phyloP scores from a whole-genome alignment of 352 stramenopile genomes.

The Globisporangium takayamanum region DNA sequence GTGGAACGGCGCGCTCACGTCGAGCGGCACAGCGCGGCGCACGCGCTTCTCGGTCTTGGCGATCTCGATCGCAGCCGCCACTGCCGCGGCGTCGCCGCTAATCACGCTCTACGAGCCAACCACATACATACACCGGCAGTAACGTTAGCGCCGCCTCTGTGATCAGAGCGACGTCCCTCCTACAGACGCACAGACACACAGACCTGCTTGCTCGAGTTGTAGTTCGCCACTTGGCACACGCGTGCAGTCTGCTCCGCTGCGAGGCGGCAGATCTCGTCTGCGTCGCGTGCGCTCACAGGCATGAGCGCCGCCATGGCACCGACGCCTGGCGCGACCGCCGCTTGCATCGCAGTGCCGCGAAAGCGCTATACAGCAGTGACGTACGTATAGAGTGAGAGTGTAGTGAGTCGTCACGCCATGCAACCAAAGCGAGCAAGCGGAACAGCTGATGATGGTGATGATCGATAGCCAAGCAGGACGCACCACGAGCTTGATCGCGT shows the following conservation, averaged over 20 bases:
- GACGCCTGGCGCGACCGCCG: slow-evolving; percentile 37
- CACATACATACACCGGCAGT: neutral
- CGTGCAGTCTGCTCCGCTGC: slow-evolving; percentile 25
- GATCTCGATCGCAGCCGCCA: slow-evolving; percentile 42
- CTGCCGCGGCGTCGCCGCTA: slow-evolving; percentile 46
- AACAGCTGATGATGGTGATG: neutral
- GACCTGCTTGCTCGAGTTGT: slow-evolving; percentile 85
- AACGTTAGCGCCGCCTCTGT: no score
- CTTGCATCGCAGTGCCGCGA: slow-evolving; percentile 65
- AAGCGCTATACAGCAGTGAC: slow-evolving; percentile 27
- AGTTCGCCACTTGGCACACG: slow-evolving; percentile 81
- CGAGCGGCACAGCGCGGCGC: slow-evolving; percentile 56
- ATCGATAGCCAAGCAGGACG: slow-evolving; percentile 3
- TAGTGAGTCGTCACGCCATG: neutral
- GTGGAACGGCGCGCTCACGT: slow-evolving; percentile 85
- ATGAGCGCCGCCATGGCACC: slow-evolving; percentile 79
- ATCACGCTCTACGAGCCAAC: slow-evolving; percentile 40
- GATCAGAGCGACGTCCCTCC: neutral
- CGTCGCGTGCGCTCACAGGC: slow-evolving; percentile 40
- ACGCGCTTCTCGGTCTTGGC: slow-evolving; percentile 69
- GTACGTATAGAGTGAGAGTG: neutral
- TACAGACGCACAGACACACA: neutral
- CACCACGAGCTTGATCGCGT: slow-evolving; percentile 63
- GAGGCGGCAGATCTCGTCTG: slow-evolving; percentile 46
- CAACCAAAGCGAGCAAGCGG: no score